Base-by-base conservation (phyloP, 2,329 filamentous ascomycete species). In the Cucurbitaria berberidis region DNA sequence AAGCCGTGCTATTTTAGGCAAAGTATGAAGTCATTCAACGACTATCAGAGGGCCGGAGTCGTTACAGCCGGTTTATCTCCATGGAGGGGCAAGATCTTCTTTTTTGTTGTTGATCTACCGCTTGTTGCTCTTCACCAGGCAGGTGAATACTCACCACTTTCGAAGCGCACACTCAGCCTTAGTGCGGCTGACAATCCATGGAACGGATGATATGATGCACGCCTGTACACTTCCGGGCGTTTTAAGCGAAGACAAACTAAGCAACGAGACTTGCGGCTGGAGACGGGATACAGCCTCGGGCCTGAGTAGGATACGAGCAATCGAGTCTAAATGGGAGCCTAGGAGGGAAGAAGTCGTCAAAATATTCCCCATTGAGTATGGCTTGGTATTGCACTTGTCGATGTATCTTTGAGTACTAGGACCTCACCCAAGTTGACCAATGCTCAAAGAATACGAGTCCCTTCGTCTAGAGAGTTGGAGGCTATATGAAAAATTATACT, bases 1-100 rank as follows among this genome's bases (percentile, higher is more conserved):
- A 39, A 54, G 39, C 54, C 16, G 18, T 35, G 34, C 54, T 54
- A 57, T 53, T 53, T 53, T 22, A 26, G 34, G 41, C 18, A 26
- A 43, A 38, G 35, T 38, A 18, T 38, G 40, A 45, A 8, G 18
- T 47, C 30, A 42, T 47, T 24, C 35, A 38, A 53, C 39, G 34
- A 34, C 15, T 45, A 22, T 32, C 40, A 40, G 34, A 41, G 21
- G 19, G 21, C 38, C 38, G 18, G 15, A 38, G 9, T 13, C n/a
- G 16, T 21, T 22, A 38, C 35, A 10, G 21, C 35, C 35, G 35
- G 9, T 38, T 7, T 13, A 22, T 38, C 35, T 11, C 9, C 19
- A 21, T 22, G 21, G 19, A 41, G 3, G 13, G 22, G 39, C 24
- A 5, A n/a, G n/a, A n/a, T n/a, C n/a, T n/a, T n/a, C n/a, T n/a